phyloP scores from a whole-genome alignment of 768 basidiomycete genomes.

The Hortiboletus flavorubellus region DNA sequence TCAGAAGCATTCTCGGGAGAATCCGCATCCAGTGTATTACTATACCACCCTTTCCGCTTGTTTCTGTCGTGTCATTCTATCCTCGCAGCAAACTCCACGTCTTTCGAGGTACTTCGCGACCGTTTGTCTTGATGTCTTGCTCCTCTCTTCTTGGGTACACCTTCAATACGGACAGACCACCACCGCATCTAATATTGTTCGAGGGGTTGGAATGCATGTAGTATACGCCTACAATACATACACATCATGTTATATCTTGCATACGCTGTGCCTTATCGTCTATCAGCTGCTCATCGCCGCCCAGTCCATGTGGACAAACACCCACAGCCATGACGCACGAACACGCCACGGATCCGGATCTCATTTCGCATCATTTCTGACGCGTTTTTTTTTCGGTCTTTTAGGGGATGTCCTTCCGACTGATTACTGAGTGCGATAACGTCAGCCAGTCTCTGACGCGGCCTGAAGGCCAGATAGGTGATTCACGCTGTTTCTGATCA shows the following conservation, averaged over 20 bases:
- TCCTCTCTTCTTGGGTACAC: conserved; percentile 28
- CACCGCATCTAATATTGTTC: conserved; percentile 21
- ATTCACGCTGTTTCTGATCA: conserved; percentile 17
- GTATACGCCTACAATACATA: conserved; percentile 30
- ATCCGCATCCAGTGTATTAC: conserved; percentile 16
- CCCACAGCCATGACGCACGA: background rate
- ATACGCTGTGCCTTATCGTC: conserved; percentile 9
- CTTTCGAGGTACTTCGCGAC: background rate
- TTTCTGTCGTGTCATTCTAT: conserved; percentile 8
- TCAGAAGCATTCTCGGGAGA: conserved; percentile 9
- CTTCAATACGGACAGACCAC: conserved; percentile 22
- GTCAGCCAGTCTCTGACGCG: background rate
- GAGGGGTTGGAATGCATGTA: conserved; percentile 33
- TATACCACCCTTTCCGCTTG: background rate
- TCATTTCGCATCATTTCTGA: conserved; percentile 10
- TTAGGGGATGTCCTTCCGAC: background rate
- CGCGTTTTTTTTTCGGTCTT: background rate
- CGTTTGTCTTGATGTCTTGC: conserved; percentile 29
- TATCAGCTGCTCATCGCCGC: conserved; percentile 5
- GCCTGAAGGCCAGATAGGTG: background rate
- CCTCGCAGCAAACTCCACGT: conserved; percentile 3
- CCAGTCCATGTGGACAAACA: no score
- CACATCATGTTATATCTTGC: conserved; percentile 22
- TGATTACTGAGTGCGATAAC: background rate
- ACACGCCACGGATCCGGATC: background rate